Base-by-base conservation (phyloP, 169 alveolate genomes). In the Plasmodium relictum region DNA sequence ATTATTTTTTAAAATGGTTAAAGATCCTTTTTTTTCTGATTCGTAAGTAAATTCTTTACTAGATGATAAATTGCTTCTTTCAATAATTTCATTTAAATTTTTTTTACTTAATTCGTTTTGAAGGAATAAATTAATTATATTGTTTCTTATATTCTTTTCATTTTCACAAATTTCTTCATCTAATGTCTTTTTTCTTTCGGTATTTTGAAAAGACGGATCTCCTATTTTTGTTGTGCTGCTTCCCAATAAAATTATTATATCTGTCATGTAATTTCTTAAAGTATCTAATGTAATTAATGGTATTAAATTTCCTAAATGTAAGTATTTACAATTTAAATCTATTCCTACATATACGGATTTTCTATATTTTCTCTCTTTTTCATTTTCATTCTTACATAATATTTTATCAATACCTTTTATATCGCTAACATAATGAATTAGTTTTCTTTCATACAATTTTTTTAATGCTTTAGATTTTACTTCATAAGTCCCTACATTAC, bases 161-260 rank as follows among this genome's bases (percentile, higher is more conserved):
- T 88, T 41, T 6, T 78, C 76, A 59, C n/a, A 52, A 7, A 85
- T 72, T 42, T 71, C 87, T 22, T 68, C 69, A 0, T 72, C 48
- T 22, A 71, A 2, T 7, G 91, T 62, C 7, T 65, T 10, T 54
- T 71, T 58, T 39, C 92, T 88, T 39, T 88, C 91, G 0, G 73
- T 61, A n/a, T 62, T 37, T 63, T 91, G 93, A 65, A 88, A 94
- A n/a, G 97, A 94, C 0, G 97, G 97, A 56, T 95, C 97, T 18
- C 97, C 97, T 20, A 94, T 93, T 24, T 69, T 26, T 0, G 97
- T 91, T 3, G 97, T 95, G 9, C 96, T 95, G 5, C 94, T 95
- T 0, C 97, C 97, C 7, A 95, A 87, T 12, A 95, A 74, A 6
- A 95, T 56, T 10, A 94, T 94, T 0, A 95, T 94, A 20, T 93